Evolutionary conservation across 768 basidiomycete species (phyloP).

Genomic region (Sutorius australiensis): DNA sequence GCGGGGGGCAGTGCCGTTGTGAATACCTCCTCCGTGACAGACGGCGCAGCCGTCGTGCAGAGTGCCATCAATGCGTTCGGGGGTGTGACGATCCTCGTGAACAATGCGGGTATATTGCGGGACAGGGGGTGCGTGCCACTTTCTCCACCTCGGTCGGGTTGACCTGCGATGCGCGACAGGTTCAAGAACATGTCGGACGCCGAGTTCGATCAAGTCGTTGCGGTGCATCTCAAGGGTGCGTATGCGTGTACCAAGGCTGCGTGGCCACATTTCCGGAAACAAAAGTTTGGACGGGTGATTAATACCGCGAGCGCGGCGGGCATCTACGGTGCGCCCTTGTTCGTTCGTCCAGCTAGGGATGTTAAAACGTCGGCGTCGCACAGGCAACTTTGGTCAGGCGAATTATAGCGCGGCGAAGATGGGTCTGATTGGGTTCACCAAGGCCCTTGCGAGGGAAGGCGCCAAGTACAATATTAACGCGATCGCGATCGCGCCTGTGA

Average conservation of each 20-base stretch:
- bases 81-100: constrained; percentile 80
- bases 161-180: constrained; percentile 34
- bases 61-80: constrained; percentile 86
- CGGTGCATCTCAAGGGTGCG: constrained; percentile 92
- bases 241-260: constrained; percentile 91
- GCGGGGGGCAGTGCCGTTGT: constrained; percentile 87
- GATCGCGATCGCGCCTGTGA: constrained; percentile 84
- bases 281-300: constrained; percentile 90
- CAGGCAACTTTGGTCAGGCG: constrained; percentile 93
- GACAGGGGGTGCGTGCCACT: constrained; percentile 60
- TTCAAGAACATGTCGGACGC: constrained; percentile 98
- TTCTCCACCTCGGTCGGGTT: not conserved
- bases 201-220: constrained; percentile 86
- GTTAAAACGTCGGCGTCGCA: no score
- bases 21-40: constrained; percentile 82
- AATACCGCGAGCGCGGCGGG: constrained; percentile 97
- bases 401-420: constrained; percentile 99
- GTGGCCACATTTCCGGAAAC: constrained; percentile 93
- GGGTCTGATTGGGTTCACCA: constrained; percentile 89
- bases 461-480: constrained; percentile 87
- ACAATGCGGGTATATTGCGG: constrained; percentile 91
- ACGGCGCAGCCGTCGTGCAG: constrained; percentile 83
- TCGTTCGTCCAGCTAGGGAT: no score
- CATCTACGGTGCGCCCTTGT: constrained; percentile 62
- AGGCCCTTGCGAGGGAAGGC: constrained; percentile 90